These are phyloP conservation scores for Geotrichum ghanense DNA, from an alignment of 805 yeast genomes.

Conservation along the genomic window DNA sequence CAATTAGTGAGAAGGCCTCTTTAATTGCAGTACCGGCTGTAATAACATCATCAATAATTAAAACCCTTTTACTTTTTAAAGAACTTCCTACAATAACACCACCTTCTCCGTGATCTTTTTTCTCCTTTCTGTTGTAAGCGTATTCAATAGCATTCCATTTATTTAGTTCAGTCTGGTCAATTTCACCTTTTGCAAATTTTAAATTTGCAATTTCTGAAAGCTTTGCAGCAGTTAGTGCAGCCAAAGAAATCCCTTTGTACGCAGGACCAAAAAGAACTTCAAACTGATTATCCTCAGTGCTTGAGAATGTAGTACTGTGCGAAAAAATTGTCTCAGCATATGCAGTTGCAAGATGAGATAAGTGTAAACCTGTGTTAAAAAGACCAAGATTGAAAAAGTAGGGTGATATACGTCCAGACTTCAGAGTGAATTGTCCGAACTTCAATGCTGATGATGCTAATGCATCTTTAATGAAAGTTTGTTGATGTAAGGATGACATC, in stretches of 20 bases:
- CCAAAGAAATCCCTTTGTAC: slow-evolving; percentile 92
- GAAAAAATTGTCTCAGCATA: slow-evolving; percentile 82
- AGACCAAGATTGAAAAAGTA: slow-evolving; percentile 92
- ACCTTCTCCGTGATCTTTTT: slow-evolving; percentile 97
- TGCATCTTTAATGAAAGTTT: slow-evolving; percentile 69
- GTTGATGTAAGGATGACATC: slow-evolving; percentile 39
- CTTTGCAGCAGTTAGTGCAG: slow-evolving; percentile 87
- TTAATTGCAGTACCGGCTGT: slow-evolving; percentile 98
- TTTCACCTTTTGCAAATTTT: neutral
- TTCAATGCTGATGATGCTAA: slow-evolving; percentile 70
- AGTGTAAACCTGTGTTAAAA: slow-evolving; percentile 67
- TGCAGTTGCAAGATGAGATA: slow-evolving; percentile 74
- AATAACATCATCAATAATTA: slow-evolving; percentile 94
- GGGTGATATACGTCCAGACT: slow-evolving; percentile 90
- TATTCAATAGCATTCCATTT: slow-evolving; percentile 66
- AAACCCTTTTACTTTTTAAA: slow-evolving; percentile 56
- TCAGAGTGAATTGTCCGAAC: slow-evolving; percentile 82
- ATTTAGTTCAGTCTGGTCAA: slow-evolving; percentile 18
- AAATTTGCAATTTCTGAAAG: slow-evolving; percentile 77
- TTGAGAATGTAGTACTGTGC: slow-evolving; percentile 37
- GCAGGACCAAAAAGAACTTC: slow-evolving; percentile 96
- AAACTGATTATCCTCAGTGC: slow-evolving; percentile 35
- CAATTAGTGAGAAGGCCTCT: slow-evolving; percentile 80
- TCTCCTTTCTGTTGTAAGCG: slow-evolving; percentile 93
- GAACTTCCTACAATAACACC: slow-evolving; percentile 85